Percentiles rank a stretch among this genome's conserved stretches.
Conservation (phyloP, 495 filamentous ascomycete species). For the Copromyces sp. region DNA sequence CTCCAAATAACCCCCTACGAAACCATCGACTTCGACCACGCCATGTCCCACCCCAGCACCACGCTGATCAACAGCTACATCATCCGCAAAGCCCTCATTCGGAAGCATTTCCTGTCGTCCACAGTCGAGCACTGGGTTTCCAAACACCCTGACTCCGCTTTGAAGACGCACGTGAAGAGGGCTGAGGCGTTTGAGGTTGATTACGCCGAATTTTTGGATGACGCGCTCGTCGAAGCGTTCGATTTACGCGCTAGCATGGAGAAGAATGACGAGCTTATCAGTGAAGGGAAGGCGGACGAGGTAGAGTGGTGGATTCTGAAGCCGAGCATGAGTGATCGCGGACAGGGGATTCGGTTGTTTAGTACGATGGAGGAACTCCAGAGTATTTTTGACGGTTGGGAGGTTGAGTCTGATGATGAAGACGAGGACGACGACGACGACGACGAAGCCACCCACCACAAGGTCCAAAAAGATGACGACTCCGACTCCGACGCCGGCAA, state of each 20-base stretch:
- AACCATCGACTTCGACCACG: constrained; percentile 66
- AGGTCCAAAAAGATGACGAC: neutral
- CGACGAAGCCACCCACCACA: constrained; percentile 5
- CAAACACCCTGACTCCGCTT: constrained; percentile 64
- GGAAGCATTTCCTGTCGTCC: constrained; percentile 82
- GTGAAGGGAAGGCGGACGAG: neutral
- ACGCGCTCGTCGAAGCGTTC: constrained; percentile 79
- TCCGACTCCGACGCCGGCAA: constrained; percentile 19
- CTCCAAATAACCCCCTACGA: constrained; percentile 88
- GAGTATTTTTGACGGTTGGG: constrained; percentile 83
- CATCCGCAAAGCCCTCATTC: constrained; percentile 93
- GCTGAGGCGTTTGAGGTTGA: constrained; percentile 83
- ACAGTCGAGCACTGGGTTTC: constrained; percentile 71
- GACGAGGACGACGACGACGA: constrained; percentile 40
- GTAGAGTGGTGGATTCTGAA: constrained; percentile 96
- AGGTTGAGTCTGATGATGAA: constrained; percentile 47
- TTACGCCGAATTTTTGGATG: constrained; percentile 92
- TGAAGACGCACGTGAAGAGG: constrained; percentile 59
- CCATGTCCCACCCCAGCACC: constrained; percentile 47
- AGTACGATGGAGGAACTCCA: constrained; percentile 68
- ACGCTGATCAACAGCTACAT: constrained; percentile 73
- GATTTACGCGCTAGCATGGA: constrained; percentile 70
- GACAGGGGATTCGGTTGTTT: constrained; percentile 86
- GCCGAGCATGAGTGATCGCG: constrained; percentile 92
- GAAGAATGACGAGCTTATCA: constrained; percentile 41